These are phyloP conservation scores for Voacanga thouarsii DNA, from an alignment of 257 asterid species.

Conservation along the genomic window DNA sequence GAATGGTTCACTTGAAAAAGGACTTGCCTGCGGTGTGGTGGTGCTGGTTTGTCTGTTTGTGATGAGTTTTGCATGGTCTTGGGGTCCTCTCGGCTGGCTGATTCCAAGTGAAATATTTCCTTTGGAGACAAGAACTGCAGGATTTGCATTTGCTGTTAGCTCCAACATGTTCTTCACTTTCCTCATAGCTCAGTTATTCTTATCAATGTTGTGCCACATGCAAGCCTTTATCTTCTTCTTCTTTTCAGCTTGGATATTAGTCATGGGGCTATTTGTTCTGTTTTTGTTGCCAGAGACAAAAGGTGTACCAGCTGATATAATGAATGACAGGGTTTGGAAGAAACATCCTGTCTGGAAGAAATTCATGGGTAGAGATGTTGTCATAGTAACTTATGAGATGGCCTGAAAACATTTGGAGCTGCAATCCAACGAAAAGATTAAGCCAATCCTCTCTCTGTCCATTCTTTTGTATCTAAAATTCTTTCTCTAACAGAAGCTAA, in stretches of 20 bases:
- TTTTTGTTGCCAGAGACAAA: slow-evolving; percentile 40
- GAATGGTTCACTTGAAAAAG: slow-evolving; percentile 40
- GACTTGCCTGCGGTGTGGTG: slow-evolving; percentile 41
- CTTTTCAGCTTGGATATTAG: slow-evolving; percentile 35
- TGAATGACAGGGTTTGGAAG: slow-evolving; percentile 37
- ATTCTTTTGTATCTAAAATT: neutral
- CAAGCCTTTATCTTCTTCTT: slow-evolving; percentile 37
- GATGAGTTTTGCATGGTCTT: slow-evolving; percentile 81
- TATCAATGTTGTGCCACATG: slow-evolving; percentile 40
- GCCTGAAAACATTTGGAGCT: slow-evolving; percentile 2
- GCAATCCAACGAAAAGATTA: neutral
- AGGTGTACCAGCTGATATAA: slow-evolving; percentile 28
- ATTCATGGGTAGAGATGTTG: slow-evolving; percentile 14
- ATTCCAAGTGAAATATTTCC: slow-evolving; percentile 76
- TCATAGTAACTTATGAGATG: slow-evolving; percentile 13
- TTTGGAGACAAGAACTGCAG: slow-evolving; percentile 60
- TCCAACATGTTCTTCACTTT: slow-evolving; percentile 41
- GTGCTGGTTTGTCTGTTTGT: slow-evolving; percentile 56
- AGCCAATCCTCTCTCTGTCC: neutral
- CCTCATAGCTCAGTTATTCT: slow-evolving; percentile 33
- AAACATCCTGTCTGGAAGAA: slow-evolving; percentile 35
- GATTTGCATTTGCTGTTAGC: slow-evolving; percentile 72
- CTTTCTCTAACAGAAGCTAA: neutral
- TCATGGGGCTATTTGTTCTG: slow-evolving; percentile 30
- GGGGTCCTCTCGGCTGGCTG: slow-evolving; percentile 83